Base-by-base conservation (phyloP, 768 basidiomycete species). In the Auricularia sp. region DNA sequence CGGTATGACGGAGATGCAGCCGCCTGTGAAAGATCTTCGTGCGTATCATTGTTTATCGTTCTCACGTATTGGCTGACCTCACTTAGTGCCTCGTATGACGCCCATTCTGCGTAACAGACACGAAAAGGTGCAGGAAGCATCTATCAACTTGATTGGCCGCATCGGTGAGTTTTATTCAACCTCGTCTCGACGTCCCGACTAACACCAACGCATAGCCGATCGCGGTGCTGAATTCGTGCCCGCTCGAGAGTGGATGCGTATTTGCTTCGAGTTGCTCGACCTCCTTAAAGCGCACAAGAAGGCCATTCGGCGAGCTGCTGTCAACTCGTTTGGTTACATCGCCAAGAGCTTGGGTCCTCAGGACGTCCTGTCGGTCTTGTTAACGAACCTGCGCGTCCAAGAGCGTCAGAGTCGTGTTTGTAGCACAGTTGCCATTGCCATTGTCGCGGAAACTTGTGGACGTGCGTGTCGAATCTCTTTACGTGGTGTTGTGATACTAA, bases 1-100 rank as follows among this genome's bases (percentile, higher is more conserved):
- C 67, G 97, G 97, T 77, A 99, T 98, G 97, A 97, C 97, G 10
- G 93, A 98, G 75, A 99, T 99, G 97, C 98, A 97, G 74, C 97
- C 97, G 14, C 97, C 97, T 0, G 95, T 99, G 34, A 99, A 99
- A 76, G 97, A 99, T 83, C 86, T 99, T 65, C 74, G 95, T 97
- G 75, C 84, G 95, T 87, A 11, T 62, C 65, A 42, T 36, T 42
- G 61, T 36, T 47, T 58, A 12, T 16, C 21, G 51, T 29, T 39
- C 65, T 23, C 1, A 23, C 33, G 58, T 44, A 65, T 34, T 11
- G 47, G 33, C 51, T 39, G 21, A 29, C 58, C 51, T 35, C 33
- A 67, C 59, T 65, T 14, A 98, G 93, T 99, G 44, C 97, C 97
- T 29, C 92, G 97, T 65, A 98, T 99, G 96, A 99, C 97, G 1